Evolutionary conservation across 2,329 filamentous ascomycete genomes (phyloP), one percentile per base, ranked within the genome.

Genomic region (Beauveria sp.): DNA sequence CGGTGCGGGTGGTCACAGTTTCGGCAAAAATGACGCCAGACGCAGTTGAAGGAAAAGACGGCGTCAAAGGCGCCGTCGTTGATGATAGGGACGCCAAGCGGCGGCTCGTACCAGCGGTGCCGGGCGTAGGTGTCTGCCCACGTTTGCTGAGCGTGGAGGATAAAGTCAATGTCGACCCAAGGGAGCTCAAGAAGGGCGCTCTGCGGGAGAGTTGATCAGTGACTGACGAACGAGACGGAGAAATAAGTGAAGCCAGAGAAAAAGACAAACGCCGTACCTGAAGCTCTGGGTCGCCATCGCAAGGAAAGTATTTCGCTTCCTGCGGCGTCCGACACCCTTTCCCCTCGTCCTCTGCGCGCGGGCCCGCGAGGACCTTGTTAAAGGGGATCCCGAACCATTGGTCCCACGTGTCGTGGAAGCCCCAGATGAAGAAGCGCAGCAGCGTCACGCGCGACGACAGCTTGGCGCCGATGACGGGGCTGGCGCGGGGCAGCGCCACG

Each of bases 141-240:
- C 3, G 72, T 69, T 55, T 81, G 74, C 67, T 79, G 76, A 12
- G 79, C 80, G 50, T 77, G 72, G 3, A 81, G 72, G 10, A 83
- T 74, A 30, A 80, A 68, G 40, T 75, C 67, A n/a, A 78, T 69
- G n/a, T 70, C 73, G 6, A 73, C 69, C 79, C 80, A 82, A 0
- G 73, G 72, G 40, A 74, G 73, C 22, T 70, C 70, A 30, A 84
- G 68, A 16, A 83, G 64, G 4, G 70, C 71, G 24, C 75, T 76
- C 79, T 82, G 58, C 12, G 34, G 20, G 26, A 9, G 9, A 9
- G 43, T 67, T 58, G 67, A 63, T 57, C 3, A 43, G 52, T 34
- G 37, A 16, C 8, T 24, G 37, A 54, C 3, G 37, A 22, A 47
- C 30, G 2, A 40, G 8, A 20, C 18, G 34, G 26, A 41, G 34